Base-by-base conservation (phyloP, 495 filamentous ascomycete species). In the Annulohypoxylon nitens region DNA sequence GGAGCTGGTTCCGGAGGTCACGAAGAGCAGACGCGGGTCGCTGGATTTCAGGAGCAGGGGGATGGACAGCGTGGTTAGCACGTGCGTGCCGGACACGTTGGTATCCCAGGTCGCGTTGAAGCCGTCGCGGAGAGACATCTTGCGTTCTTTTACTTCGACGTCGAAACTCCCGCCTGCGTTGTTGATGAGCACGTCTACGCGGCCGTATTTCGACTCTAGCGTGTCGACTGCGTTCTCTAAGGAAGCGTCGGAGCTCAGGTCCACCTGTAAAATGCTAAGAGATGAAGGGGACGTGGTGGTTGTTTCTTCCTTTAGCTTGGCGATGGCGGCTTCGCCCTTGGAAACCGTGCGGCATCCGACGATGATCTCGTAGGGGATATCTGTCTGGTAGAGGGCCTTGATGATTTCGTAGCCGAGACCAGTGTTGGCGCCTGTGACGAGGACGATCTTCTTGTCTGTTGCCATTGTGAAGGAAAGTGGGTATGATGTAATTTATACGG, bases 211-310 rank as follows among this genome's bases (percentile, higher is more conserved):
- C 14, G 67, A 12, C 2, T 61, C 11, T 11, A 89, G 75, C 0
- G 77, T 60, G 2, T 78, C 62, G 36, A 80, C 81, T 0, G 83
- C 84, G 5, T 62, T 61, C 23, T 83, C 59, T 58, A 90, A 87
- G 12, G 86, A 88, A n/a, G 80, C 79, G 69, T 89, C 87, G 1
- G 82, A 81, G 50, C 79, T 81, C 12, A 90, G 78, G 73, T 90
- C 88, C 8, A 90, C 64, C 47, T 84, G 79, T 0, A 89, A 14
- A 6, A 74, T 41, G 34, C 67, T 73, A 5, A 87, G 36, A 0
- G 70, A 81, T 61, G 79, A 86, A 10, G 65, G 4, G 0, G 78
- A 79, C 0, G 73, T 34, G 0, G 74, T 37, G 0, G 86, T 82
- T 33, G 80, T 76, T 45, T 84, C 81, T n/a, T 74, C 67, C 47